Percentiles rank a stretch among this genome's conserved stretches.
Conservation (phyloP, 768 basidiomycete genomes). For the Collybia sordida region DNA sequence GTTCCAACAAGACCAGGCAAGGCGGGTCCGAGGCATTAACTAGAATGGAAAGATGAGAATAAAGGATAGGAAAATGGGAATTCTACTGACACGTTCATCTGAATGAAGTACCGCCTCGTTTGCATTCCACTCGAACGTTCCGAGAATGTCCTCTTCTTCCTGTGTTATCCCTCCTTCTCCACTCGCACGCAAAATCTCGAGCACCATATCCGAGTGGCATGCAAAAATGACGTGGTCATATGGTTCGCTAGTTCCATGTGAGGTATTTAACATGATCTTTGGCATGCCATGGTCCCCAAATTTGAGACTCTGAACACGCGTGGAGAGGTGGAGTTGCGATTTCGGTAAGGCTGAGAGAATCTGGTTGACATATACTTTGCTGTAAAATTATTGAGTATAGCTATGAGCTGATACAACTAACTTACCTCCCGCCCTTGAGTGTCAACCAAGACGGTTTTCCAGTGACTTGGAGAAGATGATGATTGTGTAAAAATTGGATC, state of each 20-base stretch:
- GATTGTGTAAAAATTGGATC: slow-evolving; percentile 75
- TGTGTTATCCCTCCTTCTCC: slow-evolving; percentile 46
- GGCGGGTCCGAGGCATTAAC: slow-evolving; percentile 64
- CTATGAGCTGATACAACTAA: not conserved
- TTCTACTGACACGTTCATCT: slow-evolving; percentile 51
- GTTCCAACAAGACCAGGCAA: slow-evolving; percentile 81
- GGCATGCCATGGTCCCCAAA: slow-evolving; percentile 15
- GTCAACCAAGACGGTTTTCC: slow-evolving; percentile 76
- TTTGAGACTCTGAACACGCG: slow-evolving; percentile 46
- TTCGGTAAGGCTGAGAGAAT: slow-evolving; percentile 56
- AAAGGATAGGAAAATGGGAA: no score
- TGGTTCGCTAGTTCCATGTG: slow-evolving; percentile 36
- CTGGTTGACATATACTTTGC: slow-evolving; percentile 64
- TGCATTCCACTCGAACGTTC: slow-evolving; percentile 61
- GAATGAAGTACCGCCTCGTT: slow-evolving; percentile 71
- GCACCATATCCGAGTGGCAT: slow-evolving; percentile 67
- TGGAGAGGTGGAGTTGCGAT: slow-evolving; percentile 56
- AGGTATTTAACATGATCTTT: slow-evolving; percentile 45
- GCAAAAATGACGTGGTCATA: slow-evolving; percentile 78
- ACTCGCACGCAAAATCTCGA: slow-evolving; percentile 42
- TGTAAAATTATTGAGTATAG: slow-evolving; percentile 19
- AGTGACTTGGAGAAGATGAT: slow-evolving; percentile 68
- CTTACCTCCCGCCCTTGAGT: slow-evolving; percentile 68
- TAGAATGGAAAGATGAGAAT: slow-evolving; percentile 18
- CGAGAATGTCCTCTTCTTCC: slow-evolving; percentile 56